Evolutionary conservation across 176 grass and related monocot genomes (phyloP).

Genomic region (Carex scoparia): DNA sequence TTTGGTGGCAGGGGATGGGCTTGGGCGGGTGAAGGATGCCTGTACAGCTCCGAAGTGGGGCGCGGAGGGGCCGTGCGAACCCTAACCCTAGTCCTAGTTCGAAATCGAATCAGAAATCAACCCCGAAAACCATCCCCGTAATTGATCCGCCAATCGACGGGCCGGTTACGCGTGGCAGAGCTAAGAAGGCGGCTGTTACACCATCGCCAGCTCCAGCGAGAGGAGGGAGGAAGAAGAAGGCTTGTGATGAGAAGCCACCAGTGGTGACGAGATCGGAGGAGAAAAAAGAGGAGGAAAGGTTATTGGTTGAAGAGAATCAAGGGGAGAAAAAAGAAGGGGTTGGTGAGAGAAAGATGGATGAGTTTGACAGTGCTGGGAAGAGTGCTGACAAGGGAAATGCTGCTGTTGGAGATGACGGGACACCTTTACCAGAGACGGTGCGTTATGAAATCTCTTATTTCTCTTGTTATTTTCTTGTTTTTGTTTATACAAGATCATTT

Average conservation of each 20-base stretch:
- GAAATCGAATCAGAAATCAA: constrained; percentile 8
- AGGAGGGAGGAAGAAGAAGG: constrained; percentile 22
- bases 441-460: constrained; percentile 18
- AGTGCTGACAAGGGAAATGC: constrained; percentile 39
- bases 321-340: background rate
- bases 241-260: background rate
- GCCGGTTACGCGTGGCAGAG: constrained; percentile 18
- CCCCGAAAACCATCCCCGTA: background rate
- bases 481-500: background rate
- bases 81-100: constrained; percentile 20
- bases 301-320: background rate
- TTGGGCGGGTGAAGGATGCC: constrained; percentile 23
- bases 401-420: constrained; percentile 52
- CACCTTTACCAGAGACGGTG: constrained; percentile 76
- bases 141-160: background rate
- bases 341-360: constrained; percentile 48
- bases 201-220: background rate
- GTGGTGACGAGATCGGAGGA: background rate
- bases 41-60: constrained; percentile 27
- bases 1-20: constrained; percentile 4
- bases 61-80: constrained; percentile 27
- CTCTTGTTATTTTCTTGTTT: background rate
- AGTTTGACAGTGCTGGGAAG: constrained; percentile 41
- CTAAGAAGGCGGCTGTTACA: background rate
- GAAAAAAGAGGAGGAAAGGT: constrained; percentile 4